phyloP scores from a whole-genome alignment of 2,329 filamentous ascomycete genomes.

The Penicillium polonicum region DNA sequence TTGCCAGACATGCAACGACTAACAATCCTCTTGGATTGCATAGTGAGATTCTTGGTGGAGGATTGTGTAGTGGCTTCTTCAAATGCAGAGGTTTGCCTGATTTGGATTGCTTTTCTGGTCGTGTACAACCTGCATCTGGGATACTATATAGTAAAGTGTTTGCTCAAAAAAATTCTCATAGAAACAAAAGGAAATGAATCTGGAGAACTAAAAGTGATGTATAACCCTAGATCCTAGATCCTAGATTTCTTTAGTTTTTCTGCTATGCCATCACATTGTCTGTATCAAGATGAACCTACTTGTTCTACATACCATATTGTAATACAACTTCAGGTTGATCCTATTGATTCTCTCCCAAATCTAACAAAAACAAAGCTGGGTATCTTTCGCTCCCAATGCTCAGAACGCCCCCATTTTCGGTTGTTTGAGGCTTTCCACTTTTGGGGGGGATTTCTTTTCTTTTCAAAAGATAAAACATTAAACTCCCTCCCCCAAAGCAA shows the following conservation, averaged over 20 bases:
- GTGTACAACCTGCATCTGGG: not conserved
- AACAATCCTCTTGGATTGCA: not conserved
- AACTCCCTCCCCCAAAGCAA: not conserved
- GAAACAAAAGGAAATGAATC: not conserved
- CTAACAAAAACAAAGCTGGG: not conserved
- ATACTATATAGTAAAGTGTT: not conserved
- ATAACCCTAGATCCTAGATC: too few species aligned
- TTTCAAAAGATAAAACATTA: not conserved
- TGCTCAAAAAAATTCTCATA: not conserved
- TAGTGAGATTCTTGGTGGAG: not conserved
- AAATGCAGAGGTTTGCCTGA: not conserved
- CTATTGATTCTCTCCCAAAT: not conserved
- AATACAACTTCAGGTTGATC: not conserved
- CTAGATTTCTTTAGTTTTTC: not conserved
- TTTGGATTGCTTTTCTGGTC: not conserved
- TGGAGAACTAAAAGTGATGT: not conserved
- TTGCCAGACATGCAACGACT: not conserved
- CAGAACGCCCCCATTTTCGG: not conserved
- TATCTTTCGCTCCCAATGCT: slow-evolving; percentile 8
- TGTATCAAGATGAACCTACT: not conserved
- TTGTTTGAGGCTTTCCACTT: not conserved
- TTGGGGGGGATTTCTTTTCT: not conserved
- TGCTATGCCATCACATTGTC: not conserved
- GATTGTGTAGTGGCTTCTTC: not conserved
- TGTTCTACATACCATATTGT: not conserved